Evolutionary conservation across 441 rosid genomes (phyloP).

Genomic region (Brassica balearica): DNA sequence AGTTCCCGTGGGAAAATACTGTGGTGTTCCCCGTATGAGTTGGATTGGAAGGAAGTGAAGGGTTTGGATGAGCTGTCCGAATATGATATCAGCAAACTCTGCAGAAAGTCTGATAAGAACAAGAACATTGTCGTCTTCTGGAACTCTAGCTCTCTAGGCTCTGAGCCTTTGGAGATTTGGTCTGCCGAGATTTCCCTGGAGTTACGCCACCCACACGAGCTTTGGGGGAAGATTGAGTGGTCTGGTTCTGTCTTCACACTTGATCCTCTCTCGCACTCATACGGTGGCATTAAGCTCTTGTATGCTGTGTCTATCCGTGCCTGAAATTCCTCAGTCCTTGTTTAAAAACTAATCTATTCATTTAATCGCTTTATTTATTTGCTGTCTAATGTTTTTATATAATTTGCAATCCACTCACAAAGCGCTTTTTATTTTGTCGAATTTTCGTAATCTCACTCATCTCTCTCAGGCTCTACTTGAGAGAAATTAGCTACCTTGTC

Average conservation of each 20-base stretch:
- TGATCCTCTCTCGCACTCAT: background rate
- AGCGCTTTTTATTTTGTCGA: background rate
- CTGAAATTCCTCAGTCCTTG: background rate
- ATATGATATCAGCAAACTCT: background rate
- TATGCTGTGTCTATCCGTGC: background rate
- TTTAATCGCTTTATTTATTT: background rate
- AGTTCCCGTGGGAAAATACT: background rate
- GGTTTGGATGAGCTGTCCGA: background rate
- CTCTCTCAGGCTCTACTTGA: background rate
- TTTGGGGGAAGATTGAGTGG: constrained; percentile 2
- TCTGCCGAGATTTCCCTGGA: background rate
- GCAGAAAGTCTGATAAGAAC: background rate
- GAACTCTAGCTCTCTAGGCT: background rate
- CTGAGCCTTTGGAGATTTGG: background rate
- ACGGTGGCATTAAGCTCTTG: background rate
- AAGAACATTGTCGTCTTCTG: background rate
- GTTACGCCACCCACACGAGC: background rate
- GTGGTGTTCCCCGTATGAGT: background rate
- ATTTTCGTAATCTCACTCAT: background rate
- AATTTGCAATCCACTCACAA: background rate
- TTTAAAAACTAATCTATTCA: background rate
- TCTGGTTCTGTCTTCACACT: background rate
- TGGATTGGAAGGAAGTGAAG: constrained; percentile 4
- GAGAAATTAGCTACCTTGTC: background rate
- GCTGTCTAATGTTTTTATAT: background rate